Evolutionary conservation across 1,284 basidiomycete species (phyloP), one percentile per base, ranked within the genome.

Genomic region (Apiotrichum mycotoxinovorans): DNA sequence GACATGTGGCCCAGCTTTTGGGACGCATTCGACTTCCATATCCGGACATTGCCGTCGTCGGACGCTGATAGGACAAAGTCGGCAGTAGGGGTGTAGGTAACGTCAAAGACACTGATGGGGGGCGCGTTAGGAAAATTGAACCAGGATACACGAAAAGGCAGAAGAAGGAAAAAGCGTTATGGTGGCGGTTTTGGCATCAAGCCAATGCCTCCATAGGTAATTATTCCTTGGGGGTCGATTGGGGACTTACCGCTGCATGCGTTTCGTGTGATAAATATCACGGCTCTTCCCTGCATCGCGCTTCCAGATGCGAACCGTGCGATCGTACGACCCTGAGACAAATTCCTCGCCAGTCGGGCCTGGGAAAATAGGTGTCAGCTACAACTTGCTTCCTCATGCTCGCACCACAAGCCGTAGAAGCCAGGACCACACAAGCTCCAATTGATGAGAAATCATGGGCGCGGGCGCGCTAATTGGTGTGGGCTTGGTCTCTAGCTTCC

Each of bases 261-360:
- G 89, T 79, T 98, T 98, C 25, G 92, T 95, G 78, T 98, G 95
- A 74, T 98, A 99, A 5, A 94, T 87, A 73, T 98, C 95, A 22
- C 90, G 86, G 3, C 83, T 83, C 56, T 85, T 85, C 3, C 93
- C 94, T 46, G 84, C 83, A 33, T 90, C 90, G 63, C 91, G 86
- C 64, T 88, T 87, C 95, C 95, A 99, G 72, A 98, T 84, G 51
- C 95, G 82, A 38, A 98, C 82, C 0, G 94, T 98, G 51, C 94
- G 83, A 76, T 99, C 96, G 85, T 95, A 98, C 1, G 91, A 89
- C 25, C 95, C 96, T 58, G 89, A 91, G 35, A 96, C 92, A 70
- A 98, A 95, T 67, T 93, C 92, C 52, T 88, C 83, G n/a, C 95
- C 95, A 0, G 95, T 98, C 0, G 95, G 95, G 57, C 74, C 75